Percentiles rank a stretch among this genome's conserved stretches.
Conservation (phyloP, 768 basidiomycete species). For the Imleria badia region DNA sequence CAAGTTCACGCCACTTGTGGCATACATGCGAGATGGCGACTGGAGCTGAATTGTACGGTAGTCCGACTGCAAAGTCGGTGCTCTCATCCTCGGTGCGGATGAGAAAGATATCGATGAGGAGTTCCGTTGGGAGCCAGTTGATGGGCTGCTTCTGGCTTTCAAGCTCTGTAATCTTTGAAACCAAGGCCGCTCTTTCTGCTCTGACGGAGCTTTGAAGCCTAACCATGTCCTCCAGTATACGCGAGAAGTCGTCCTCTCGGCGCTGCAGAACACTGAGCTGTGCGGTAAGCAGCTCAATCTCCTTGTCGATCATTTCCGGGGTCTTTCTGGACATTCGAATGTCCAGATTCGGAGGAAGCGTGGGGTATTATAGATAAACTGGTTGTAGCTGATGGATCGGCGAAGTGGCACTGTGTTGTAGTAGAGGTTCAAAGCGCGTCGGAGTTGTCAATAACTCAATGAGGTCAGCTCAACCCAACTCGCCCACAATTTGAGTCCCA, state of each 20-base stretch:
- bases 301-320: constrained; percentile 33
- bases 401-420: background rate
- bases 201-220: constrained; percentile 36
- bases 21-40: constrained; percentile 50
- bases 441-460: background rate
- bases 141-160: constrained; percentile 44
- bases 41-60: constrained; percentile 34
- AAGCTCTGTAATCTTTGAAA: constrained; percentile 33
- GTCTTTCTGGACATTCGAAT: constrained; percentile 21
- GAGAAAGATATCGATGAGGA: constrained; percentile 46
- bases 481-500: too few relatives aligned
- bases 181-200: constrained; percentile 34
- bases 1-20: constrained; percentile 47
- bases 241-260: constrained; percentile 42
- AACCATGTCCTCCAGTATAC: constrained; percentile 41
- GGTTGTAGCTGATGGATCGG: background rate
- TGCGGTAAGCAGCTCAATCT: constrained; percentile 37
- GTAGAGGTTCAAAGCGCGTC: background rate
- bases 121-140: constrained; percentile 51
- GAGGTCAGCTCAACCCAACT: background rate
- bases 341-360: background rate
- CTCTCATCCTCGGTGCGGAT: constrained; percentile 27
- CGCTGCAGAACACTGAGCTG: constrained; percentile 37
- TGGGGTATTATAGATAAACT: background rate
- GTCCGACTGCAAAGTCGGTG: constrained; percentile 21